Evolutionary conservation across 164 flowering plant species (phyloP), one percentile per base, ranked within the genome.

Genomic region (Dillenia turbinata): DNA sequence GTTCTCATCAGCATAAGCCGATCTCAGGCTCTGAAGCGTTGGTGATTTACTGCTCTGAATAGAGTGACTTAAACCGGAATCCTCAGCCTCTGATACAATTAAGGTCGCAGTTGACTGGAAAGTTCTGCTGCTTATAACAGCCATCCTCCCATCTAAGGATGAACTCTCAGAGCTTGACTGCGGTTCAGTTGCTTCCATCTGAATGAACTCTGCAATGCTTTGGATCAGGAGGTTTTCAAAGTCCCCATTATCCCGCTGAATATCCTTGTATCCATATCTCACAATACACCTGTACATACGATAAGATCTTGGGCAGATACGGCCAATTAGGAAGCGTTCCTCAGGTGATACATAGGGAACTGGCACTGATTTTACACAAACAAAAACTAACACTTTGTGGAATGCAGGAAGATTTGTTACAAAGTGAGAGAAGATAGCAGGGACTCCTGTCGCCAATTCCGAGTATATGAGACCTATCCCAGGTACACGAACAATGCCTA

Each of bases 201-300:
- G 93, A 64, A 91, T 83, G 68, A 91, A 91, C 77, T 91, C 93
- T 2, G 90, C 91, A 59, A 91, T 81, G 76, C 88, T 88, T 64
- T 74, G 84, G 47, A 91, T 82, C 33, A 91, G 87, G 55, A 71
- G 84, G 72, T 79, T 78, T 78, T 91, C 97, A 74, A 91, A 91
- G 65, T 87, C 72, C 10, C 85, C 93, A 63, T 85, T 79, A 61
- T 91, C 97, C 15, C 83, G 77, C 11, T 76, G 89, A 47, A 87
- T 73, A 67, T 91, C 97, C 70, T 87, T 88, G 83, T 91, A 91
- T 17, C 96, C 97, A 54, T 91, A 91, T 63, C 97, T 79, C 44
- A 91, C 88, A 10, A 88, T 91, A 81, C 96, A 88, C 51, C 96
- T 71, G 64, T 91, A 91, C 97, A 91, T 91, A 9, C 96, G 81